Percentiles rank a stretch among this genome's conserved stretches.
Conservation (phyloP, 1,284 basidiomycete genomes). For the Ceratobasidium sp. region DNA sequence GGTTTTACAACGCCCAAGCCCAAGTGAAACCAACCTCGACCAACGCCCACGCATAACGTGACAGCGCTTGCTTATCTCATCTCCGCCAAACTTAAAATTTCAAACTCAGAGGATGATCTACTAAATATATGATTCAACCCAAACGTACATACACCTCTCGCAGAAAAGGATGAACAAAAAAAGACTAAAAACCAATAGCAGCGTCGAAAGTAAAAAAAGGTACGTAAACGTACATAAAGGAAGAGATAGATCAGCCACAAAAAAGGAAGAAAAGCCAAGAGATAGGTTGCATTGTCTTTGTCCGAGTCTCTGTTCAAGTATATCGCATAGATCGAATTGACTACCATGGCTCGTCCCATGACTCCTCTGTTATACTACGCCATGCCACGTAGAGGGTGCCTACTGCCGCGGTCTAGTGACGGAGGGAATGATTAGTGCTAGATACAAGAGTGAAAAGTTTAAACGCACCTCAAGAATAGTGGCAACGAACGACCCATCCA, state of each 20-base stretch:
- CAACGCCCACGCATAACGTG: neutral
- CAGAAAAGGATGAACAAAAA: neutral
- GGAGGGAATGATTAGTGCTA: neutral
- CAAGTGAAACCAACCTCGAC: neutral
- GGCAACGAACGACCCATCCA: slow-evolving; percentile 84
- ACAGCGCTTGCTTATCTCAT: no score
- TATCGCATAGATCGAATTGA: neutral
- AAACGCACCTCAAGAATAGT: slow-evolving; percentile 65
- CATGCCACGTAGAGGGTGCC: slow-evolving; percentile 77
- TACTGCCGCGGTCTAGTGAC: slow-evolving; percentile 65
- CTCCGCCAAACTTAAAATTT: neutral
- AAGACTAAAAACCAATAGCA: neutral
- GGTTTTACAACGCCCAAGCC: neutral
- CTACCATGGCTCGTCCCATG: slow-evolving; percentile 37
- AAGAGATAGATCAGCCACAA: neutral
- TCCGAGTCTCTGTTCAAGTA: neutral
- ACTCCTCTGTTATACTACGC: slow-evolving; percentile 79
- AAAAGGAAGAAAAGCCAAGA: neutral
- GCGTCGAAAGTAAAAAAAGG: neutral
- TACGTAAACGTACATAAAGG: neutral
- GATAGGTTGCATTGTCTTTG: slow-evolving; percentile 7
- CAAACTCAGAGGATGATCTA: neutral
- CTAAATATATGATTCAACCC: slow-evolving; percentile 3
- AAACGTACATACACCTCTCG: neutral
- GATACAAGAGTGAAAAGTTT: neutral